Base-by-base conservation (phyloP, 2,329 filamentous ascomycete species). In the Penicillium hordei region DNA sequence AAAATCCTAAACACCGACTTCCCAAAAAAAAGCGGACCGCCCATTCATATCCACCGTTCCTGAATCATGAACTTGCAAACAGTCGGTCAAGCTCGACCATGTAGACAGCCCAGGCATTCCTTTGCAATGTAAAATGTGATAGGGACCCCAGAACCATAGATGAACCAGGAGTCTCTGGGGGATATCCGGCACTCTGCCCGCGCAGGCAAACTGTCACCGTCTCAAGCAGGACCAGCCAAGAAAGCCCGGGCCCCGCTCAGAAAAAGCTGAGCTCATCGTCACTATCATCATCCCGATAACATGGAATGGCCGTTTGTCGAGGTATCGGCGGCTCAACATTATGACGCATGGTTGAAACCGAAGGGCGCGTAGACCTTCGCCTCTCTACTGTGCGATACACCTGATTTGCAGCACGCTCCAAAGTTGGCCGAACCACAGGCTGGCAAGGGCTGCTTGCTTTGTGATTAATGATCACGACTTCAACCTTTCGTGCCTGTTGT, bases 201-300 rank as follows among this genome's bases (percentile, higher is more conserved):
- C 23, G n/a, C 23, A 45, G 8, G 27, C 7, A 46, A 52, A 31
- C 23, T 45, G 19, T 31, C 13, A 33, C 23, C 4, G 39, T 31
- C 46, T 31, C 48, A 52, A 23, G 7, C 21, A 33, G 25, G 27
- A 38, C n/a, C 13, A 39, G 25, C 39, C 19, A 27, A 51, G 55
- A 57, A 54, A 39, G 17, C 29, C 10, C 54, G 17, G 40, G 8
- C 27, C 50, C 40, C 34, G 31, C 38, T 66, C 51, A 74, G 8
- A 76, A 52, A 61, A 74, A 75, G 60, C 71, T 75, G 21, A 76
- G 65, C 60, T 76, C 73, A 52, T 76, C 73, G n/a, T 76, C 72
- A 42, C 72, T 75, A 25, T 69, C 68, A 8, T 68, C 70, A 23
- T 71, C 69, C 21, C 67, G 58, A 0, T 68, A 68, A 44, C 61